phyloP scores from a whole-genome alignment of 805 yeast genomes.

The Yamadazyma sp. region DNA sequence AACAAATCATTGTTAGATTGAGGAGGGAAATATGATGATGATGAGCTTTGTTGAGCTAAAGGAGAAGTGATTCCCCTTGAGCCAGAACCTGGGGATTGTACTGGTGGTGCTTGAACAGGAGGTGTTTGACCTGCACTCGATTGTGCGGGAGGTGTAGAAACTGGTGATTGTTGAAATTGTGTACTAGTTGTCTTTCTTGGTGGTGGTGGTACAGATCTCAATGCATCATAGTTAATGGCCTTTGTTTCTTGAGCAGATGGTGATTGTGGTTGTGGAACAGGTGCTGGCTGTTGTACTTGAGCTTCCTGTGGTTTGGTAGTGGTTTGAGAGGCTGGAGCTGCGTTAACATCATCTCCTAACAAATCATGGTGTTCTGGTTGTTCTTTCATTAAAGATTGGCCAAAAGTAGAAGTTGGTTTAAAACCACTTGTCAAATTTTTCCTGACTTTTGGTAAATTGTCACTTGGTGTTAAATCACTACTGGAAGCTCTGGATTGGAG shows the following conservation, averaged over 20 bases:
- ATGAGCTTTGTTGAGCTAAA: constrained; percentile 7
- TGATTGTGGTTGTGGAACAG: constrained; percentile 22
- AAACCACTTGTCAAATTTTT: constrained; percentile 44
- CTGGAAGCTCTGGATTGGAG: constrained; percentile 27
- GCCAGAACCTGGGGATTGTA: constrained; percentile 11
- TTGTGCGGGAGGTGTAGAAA: constrained; percentile 1
- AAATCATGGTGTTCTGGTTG: constrained; percentile 21
- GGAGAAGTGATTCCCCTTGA: constrained; percentile 10
- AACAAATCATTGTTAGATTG: constrained; percentile 38
- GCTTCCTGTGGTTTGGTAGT: not conserved
- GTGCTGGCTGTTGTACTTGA: constrained; percentile 4
- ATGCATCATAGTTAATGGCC: constrained; percentile 47
- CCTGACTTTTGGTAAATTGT: constrained; percentile 32
- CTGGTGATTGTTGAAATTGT: constrained; percentile 14
- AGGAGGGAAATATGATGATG: constrained; percentile 4
- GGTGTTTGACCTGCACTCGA: constrained; percentile 7
- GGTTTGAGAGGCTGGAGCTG: not conserved
- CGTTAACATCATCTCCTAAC: constrained; percentile 31
- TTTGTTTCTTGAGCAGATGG: constrained; percentile 14
- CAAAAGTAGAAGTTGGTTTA: constrained; percentile 83
- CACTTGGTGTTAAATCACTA: constrained; percentile 28
- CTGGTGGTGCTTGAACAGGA: constrained; percentile 17
- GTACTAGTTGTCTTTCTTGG: constrained; percentile 24
- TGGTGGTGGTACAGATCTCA: constrained; percentile 46
- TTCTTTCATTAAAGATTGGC: constrained; percentile 58